These are phyloP conservation scores for Kwoniella dendrophila DNA, from an alignment of 768 basidiomycete species.

Conservation along the genomic window DNA sequence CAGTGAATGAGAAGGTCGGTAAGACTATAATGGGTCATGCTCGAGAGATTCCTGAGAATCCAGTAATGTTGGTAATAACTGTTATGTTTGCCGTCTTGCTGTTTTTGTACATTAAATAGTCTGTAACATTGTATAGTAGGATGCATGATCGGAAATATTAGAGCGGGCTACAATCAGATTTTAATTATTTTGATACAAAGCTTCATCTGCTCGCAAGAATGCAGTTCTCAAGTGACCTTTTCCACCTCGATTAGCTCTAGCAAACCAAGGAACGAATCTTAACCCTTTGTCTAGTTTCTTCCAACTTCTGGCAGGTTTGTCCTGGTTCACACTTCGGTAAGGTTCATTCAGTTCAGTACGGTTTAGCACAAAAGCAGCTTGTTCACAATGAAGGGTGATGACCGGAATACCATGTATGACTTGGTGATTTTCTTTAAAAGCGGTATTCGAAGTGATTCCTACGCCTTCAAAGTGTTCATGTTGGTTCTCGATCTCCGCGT, in stretches of 20 bases:
- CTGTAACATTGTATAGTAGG: too few species aligned
- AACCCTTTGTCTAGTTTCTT: slow-evolving; percentile 23
- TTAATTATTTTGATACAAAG: background rate
- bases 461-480: slow-evolving; percentile 38
- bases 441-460: slow-evolving; percentile 24
- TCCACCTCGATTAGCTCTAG: slow-evolving; percentile 39
- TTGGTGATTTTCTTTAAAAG: slow-evolving; percentile 17
- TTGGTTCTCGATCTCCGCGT: slow-evolving; percentile 22
- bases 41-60: slow-evolving; percentile 28
- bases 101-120: slow-evolving; percentile 12
- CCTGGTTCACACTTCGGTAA: slow-evolving; percentile 4
- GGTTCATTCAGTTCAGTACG: slow-evolving; percentile 1
- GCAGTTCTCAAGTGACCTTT: slow-evolving; percentile 31
- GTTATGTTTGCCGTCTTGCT: slow-evolving; percentile 10
- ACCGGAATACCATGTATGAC: slow-evolving; percentile 30
- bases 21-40: slow-evolving; percentile 12
- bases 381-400: slow-evolving; percentile 10
- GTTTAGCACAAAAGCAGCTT: background rate
- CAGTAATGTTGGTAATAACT: slow-evolving; percentile 20
- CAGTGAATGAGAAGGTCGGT: background rate
- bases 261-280: slow-evolving; percentile 38
- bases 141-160: too few species aligned
- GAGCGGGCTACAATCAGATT: too few species aligned
- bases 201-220: slow-evolving; percentile 28
- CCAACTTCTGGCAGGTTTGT: slow-evolving; percentile 27